Evolutionary conservation across 2,329 filamentous ascomycete genomes (phyloP).

Genomic region (Didymella segeticola): DNA sequence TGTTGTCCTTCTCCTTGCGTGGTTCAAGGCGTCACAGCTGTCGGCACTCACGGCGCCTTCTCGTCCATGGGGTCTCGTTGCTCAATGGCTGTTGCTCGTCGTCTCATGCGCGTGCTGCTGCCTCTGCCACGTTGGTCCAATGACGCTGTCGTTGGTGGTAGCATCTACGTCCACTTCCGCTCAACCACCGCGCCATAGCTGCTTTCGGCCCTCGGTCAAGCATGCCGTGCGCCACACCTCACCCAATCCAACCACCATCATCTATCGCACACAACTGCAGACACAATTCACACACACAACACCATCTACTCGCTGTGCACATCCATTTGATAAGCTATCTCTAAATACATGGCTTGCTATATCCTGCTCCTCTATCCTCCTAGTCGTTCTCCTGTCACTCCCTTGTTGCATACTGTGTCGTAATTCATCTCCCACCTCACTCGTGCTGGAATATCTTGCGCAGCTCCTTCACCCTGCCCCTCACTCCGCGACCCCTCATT

Average conservation of each 20-base stretch:
- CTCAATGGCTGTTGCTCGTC: slow-evolving; percentile 39
- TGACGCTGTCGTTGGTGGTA: slow-evolving; percentile 22
- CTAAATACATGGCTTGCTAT: not conserved
- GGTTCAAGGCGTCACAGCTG: slow-evolving; percentile 1
- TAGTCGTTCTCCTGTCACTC: not conserved
- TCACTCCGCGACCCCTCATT: slow-evolving; percentile 28
- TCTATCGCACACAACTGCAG: too few species aligned
- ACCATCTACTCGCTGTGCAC: not conserved
- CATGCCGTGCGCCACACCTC: slow-evolving; percentile 29
- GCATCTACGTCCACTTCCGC: slow-evolving; percentile 28
- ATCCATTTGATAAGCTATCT: slow-evolving; percentile 4
- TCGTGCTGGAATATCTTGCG: slow-evolving; percentile 18
- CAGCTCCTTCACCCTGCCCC: slow-evolving; percentile 37
- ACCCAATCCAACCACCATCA: not conserved
- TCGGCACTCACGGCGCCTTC: not conserved
- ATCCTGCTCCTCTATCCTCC: not conserved
- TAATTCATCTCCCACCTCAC: too few species aligned
- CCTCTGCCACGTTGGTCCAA: slow-evolving; percentile 44
- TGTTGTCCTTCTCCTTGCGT: not conserved
- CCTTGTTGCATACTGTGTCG: too few species aligned
- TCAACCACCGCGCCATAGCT: slow-evolving; percentile 31
- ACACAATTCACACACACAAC: not conserved
- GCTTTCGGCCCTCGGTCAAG: slow-evolving; percentile 36
- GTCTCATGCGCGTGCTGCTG: slow-evolving; percentile 35
- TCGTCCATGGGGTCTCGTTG: slow-evolving; percentile 26